These are phyloP conservation scores for Aurinia saxatilis DNA, from an alignment of 345 rosid genomes.

Conservation along the genomic window DNA sequence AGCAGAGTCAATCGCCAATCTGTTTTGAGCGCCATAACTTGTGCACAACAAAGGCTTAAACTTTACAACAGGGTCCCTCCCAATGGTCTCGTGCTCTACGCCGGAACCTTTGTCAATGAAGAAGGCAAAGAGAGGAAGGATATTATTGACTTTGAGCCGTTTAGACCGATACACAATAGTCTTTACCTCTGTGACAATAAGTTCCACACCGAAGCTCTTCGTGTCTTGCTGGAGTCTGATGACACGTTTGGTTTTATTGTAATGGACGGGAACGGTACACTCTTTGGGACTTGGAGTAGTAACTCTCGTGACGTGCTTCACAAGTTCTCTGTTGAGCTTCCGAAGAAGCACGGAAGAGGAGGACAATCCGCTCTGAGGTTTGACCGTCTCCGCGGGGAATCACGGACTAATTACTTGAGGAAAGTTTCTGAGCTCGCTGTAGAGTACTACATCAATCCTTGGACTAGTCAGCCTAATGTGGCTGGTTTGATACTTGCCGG, in stretches of 20 bases:
- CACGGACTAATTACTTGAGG: neutral
- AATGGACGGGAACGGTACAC: neutral
- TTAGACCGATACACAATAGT: neutral
- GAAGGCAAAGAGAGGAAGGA: neutral
- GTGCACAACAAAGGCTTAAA: neutral
- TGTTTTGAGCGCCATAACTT: neutral
- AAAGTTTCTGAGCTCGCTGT: neutral
- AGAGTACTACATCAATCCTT: neutral
- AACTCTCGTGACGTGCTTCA: neutral
- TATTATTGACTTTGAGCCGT: neutral
- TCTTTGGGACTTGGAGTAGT: neutral
- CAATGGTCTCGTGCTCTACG: neutral
- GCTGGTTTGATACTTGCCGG: neutral
- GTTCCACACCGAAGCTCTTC: neutral
- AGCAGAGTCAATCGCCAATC: conserved; percentile 8
- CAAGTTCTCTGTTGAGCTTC: neutral
- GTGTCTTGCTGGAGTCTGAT: neutral
- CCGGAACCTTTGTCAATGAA: neutral
- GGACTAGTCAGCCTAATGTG: neutral
- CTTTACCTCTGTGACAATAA: conserved; percentile 8
- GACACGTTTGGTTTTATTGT: neutral
- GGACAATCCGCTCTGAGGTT: neutral
- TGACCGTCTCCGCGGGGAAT: neutral
- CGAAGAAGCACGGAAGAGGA: neutral
- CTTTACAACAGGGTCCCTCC: conserved; percentile 8